These are phyloP conservation scores for Globisporangium camurandrum DNA, from an alignment of 352 stramenopile species.

Conservation along the genomic window DNA sequence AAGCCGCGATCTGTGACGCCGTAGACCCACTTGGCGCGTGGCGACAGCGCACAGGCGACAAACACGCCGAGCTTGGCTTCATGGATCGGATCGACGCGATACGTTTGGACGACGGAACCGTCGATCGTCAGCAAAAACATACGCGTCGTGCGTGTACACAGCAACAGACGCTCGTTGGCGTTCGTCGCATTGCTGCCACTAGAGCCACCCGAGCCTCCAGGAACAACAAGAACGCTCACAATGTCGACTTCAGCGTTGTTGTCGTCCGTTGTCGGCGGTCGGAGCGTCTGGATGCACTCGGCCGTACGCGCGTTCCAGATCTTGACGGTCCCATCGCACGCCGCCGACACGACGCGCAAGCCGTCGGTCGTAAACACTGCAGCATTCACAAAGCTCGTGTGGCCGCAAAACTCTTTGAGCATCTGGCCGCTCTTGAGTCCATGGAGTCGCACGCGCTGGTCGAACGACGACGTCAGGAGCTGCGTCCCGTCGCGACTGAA, in stretches of 20 bases:
- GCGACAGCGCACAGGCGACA: constrained; percentile 77
- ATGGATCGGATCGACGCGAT: constrained; percentile 53
- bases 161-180: constrained; percentile 57
- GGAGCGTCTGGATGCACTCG: constrained; percentile 74
- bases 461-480: constrained; percentile 85
- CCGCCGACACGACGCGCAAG: constrained; percentile 78
- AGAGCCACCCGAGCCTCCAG: constrained; percentile 23
- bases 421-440: constrained; percentile 88
- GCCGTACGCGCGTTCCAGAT: constrained; percentile 85
- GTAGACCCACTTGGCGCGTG: constrained; percentile 81
- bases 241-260: constrained; percentile 70
- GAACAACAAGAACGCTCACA: constrained; percentile 56
- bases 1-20: constrained; percentile 83
- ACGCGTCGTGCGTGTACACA: constrained; percentile 75
- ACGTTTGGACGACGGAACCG: constrained; percentile 51
- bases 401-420: constrained; percentile 92
- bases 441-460: constrained; percentile 90
- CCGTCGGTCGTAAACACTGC: constrained; percentile 73
- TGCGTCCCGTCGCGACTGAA: constrained; percentile 90
- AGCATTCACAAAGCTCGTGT: constrained; percentile 90
- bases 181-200: too few relatives aligned
- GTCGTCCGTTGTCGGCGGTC: constrained; percentile 32
- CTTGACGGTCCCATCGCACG: constrained; percentile 89
- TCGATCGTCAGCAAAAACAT: constrained; percentile 81
- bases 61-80: constrained; percentile 75